Percentiles rank a stretch among this genome's conserved stretches.
phyloP scores from a whole-genome alignment of 208 protist genomes.

The Phytomonas sp. region DNA sequence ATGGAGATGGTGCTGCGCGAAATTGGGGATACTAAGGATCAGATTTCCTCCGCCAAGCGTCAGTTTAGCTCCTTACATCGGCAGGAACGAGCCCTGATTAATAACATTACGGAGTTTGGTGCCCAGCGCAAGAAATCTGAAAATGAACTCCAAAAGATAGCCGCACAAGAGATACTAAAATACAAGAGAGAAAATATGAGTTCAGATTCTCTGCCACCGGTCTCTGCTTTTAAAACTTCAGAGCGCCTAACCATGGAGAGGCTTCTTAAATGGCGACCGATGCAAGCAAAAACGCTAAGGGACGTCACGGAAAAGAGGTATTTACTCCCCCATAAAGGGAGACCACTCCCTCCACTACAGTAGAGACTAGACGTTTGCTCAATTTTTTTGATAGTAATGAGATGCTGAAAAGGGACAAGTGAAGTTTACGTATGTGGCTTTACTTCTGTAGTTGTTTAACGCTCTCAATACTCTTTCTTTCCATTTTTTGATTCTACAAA shows the following conservation, averaged over 20 bases:
- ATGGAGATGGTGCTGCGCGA: constrained; percentile 84
- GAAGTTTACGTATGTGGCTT: neutral
- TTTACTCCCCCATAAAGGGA: constrained; percentile 5
- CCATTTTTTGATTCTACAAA: neutral
- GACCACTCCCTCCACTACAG: constrained; percentile 33
- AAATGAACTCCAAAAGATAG: constrained; percentile 30
- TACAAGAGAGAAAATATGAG: constrained; percentile 22
- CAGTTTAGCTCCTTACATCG: constrained; percentile 61
- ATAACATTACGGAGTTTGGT: constrained; percentile 80
- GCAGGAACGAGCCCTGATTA: constrained; percentile 67
- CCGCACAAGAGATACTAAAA: constrained; percentile 23
- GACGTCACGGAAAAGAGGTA: constrained; percentile 8
- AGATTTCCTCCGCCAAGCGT: constrained; percentile 34
- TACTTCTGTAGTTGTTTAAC: neutral
- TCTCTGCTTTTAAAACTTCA: constrained; percentile 22
- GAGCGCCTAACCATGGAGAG: constrained; percentile 57
- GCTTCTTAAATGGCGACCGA: constrained; percentile 70
- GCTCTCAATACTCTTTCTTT: neutral
- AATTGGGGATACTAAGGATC: constrained; percentile 57
- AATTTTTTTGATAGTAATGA: neutral
- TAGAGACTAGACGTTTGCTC: neutral
- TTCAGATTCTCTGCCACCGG: neutral
- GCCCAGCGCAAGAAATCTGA: constrained; percentile 40
- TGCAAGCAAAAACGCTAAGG: constrained; percentile 38
- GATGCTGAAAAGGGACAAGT: neutral